phyloP scores from a whole-genome alignment of 2,329 filamentous ascomycete species.

The Paraphoma sp. region DNA sequence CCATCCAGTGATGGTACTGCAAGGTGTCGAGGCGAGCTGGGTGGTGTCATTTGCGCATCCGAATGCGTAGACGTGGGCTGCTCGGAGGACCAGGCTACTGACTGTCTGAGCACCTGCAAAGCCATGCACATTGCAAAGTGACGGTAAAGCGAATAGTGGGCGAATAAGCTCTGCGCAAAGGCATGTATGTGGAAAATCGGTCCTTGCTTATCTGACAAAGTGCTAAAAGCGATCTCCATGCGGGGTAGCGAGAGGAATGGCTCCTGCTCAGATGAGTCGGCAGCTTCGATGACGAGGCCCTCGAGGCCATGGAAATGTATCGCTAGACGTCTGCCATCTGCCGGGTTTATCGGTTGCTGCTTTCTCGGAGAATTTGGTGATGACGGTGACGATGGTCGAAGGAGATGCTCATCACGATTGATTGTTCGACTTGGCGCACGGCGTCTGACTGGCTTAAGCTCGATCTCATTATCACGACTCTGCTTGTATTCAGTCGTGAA shows the following conservation, averaged over 20 bases:
- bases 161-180: slow-evolving; percentile 75
- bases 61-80: slow-evolving; percentile 12
- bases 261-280: slow-evolving; percentile 82
- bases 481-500: slow-evolving; percentile 90
- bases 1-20: slow-evolving; percentile 41
- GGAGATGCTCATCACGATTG: slow-evolving; percentile 66
- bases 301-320: slow-evolving; percentile 85
- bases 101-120: slow-evolving; percentile 68
- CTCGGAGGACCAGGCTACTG: slow-evolving; percentile 43
- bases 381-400: slow-evolving; percentile 58
- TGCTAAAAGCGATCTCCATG: slow-evolving; percentile 86
- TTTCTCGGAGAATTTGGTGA: slow-evolving; percentile 60
- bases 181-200: slow-evolving; percentile 88
- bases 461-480: slow-evolving; percentile 72
- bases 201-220: slow-evolving; percentile 83
- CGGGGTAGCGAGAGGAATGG: slow-evolving; percentile 85
- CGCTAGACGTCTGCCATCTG: slow-evolving; percentile 82
- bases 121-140: slow-evolving; percentile 91
- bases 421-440: slow-evolving; percentile 72
- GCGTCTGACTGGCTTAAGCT: slow-evolving; percentile 66
- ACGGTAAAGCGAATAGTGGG: slow-evolving; percentile 92
- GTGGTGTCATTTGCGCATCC: slow-evolving; percentile 12
- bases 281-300: slow-evolving; percentile 86
- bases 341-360: slow-evolving; percentile 54
- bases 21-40: slow-evolving; percentile 33